These are phyloP conservation scores for Rhodotorula mucilaginosa DNA, from an alignment of 1,284 basidiomycete species.

Conservation along the genomic window DNA sequence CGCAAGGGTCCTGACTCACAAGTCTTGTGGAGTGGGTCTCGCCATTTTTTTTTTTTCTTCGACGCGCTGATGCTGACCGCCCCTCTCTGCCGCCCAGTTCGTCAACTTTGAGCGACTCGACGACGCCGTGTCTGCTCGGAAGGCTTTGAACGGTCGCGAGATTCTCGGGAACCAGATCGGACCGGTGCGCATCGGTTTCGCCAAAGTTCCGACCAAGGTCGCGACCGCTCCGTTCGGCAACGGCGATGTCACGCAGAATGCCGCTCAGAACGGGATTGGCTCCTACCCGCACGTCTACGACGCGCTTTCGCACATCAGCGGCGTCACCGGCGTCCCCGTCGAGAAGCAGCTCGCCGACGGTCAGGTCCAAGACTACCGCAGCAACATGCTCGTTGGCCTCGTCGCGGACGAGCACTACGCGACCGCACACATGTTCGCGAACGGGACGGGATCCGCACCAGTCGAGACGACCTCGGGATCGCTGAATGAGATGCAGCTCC, in stretches of 20 bases:
- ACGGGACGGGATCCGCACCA: constrained; percentile 41
- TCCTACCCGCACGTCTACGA: constrained; percentile 52
- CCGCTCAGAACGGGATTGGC: constrained; percentile 4
- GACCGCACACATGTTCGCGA: constrained; percentile 36
- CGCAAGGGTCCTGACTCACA: constrained; percentile 89
- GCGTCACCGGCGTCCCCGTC: constrained; percentile 77
- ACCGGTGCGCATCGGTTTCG: constrained; percentile 92
- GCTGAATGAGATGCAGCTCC: constrained; percentile 78
- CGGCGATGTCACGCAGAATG: constrained; percentile 1
- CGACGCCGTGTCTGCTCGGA: constrained; percentile 89
- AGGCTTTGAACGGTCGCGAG: constrained; percentile 90
- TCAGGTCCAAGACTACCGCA: constrained; percentile 87
- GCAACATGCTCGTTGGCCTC: constrained; percentile 83
- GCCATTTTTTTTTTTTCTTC: background rate
- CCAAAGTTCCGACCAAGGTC: constrained; percentile 53
- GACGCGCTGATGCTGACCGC: no score
- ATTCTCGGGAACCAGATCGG: constrained; percentile 93
- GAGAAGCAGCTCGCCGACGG: constrained; percentile 84
- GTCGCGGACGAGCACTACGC: constrained; percentile 55
- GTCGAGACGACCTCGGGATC: constrained; percentile 62
- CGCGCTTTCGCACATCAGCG: constrained; percentile 77
- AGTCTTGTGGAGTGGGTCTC: constrained; percentile 74
- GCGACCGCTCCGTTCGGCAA: constrained; percentile 10
- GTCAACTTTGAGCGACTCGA: constrained; percentile 97
- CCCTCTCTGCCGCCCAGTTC: constrained; percentile 44